Evolutionary conservation across 768 basidiomycete genomes (phyloP).

Genomic region (Leccinum broughii): DNA sequence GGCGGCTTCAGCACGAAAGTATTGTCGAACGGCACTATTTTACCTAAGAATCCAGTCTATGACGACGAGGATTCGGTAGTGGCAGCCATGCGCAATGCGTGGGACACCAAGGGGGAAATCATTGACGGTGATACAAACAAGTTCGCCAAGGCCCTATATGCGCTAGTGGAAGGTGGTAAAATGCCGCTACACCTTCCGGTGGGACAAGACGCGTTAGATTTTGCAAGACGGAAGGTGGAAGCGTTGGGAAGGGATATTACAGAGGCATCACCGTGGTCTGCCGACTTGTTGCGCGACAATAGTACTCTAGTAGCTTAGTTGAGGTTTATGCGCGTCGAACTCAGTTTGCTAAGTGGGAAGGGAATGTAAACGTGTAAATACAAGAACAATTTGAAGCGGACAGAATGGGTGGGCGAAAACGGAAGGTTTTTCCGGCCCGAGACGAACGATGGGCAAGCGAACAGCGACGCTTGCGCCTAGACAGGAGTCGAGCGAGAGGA

Average conservation of each 20-base stretch:
- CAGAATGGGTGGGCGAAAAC: no score
- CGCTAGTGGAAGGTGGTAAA: neutral
- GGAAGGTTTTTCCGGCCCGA: no score
- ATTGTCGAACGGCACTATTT: neutral
- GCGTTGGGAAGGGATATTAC: neutral
- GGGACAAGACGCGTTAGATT: constrained; percentile 6
- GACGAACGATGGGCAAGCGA: no score
- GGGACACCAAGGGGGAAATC: neutral
- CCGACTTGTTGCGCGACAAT: constrained; percentile 3
- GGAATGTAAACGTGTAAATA: no score
- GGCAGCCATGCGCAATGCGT: neutral
- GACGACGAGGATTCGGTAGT: neutral
- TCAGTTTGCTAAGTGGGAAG: no score
- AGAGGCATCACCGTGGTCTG: constrained; percentile 5
- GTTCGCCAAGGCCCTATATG: constrained; percentile 1
- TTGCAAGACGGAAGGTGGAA: neutral
- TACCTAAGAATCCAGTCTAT: neutral
- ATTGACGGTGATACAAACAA: constrained; percentile 8
- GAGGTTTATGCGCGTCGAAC: no score
- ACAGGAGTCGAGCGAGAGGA: no score
- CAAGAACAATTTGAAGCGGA: no score
- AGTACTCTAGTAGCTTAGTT: neutral
- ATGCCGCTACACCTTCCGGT: constrained; percentile 7
- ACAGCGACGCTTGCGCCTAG: no score
- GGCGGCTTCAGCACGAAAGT: constrained; percentile 2